These are phyloP conservation scores for Yamadazyma insecticola DNA, from an alignment of 805 yeast genomes.

Conservation along the genomic window DNA sequence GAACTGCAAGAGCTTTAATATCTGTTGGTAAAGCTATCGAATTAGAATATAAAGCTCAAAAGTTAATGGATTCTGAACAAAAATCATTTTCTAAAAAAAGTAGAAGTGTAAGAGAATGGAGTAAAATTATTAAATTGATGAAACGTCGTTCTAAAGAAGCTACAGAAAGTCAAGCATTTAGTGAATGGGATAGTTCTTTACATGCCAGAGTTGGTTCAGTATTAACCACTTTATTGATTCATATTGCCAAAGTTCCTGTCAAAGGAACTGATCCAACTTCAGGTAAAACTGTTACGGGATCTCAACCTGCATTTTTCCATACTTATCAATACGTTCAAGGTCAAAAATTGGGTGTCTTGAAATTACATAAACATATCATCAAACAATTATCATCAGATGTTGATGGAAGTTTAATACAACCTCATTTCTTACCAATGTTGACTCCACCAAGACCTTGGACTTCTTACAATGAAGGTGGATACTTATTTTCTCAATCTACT, in stretches of 20 bases:
- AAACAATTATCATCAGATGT: slow-evolving; percentile 64
- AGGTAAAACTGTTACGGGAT: slow-evolving; percentile 58
- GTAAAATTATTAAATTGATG: slow-evolving; percentile 34
- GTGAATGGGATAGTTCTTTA: slow-evolving; percentile 24
- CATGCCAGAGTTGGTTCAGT: slow-evolving; percentile 75
- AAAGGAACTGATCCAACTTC: slow-evolving; percentile 79
- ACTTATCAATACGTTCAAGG: slow-evolving; percentile 80
- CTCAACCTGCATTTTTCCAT: slow-evolving; percentile 88
- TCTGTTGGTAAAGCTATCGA: slow-evolving; percentile 83
- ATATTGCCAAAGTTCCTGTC: slow-evolving; percentile 79
- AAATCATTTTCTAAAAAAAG: slow-evolving; percentile 38
- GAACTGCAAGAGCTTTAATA: slow-evolving; percentile 76
- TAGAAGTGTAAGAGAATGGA: slow-evolving; percentile 46
- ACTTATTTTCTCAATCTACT: slow-evolving; percentile 55
- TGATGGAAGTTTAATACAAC: slow-evolving; percentile 62
- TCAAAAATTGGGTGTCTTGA: slow-evolving; percentile 74
- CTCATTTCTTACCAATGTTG: slow-evolving; percentile 90
- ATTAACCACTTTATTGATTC: slow-evolving; percentile 66
- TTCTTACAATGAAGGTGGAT: slow-evolving; percentile 80
- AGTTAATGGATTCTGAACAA: slow-evolving; percentile 53
- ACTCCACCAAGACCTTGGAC: slow-evolving; percentile 90
- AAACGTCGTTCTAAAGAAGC: slow-evolving; percentile 10
- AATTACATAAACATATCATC: slow-evolving; percentile 65
- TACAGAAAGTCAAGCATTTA: slow-evolving; percentile 6
- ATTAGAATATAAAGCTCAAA: slow-evolving; percentile 73